These are phyloP conservation scores for Lichtheimia hyalospora DNA, from an alignment of 371 early-diverging fungal species.

Conservation along the genomic window DNA sequence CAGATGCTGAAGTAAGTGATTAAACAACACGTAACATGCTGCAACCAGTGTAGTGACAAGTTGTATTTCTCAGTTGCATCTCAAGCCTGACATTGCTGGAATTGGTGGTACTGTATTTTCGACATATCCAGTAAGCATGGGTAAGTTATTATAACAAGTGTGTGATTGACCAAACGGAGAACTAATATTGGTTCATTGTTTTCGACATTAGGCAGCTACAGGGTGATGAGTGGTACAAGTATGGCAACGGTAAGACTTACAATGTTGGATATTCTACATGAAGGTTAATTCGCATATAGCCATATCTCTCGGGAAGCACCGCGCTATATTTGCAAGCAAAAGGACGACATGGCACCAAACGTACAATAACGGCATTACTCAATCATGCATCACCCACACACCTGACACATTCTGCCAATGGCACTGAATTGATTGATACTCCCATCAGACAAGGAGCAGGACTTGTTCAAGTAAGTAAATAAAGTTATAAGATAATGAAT, in stretches of 20 bases:
- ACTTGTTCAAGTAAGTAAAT: constrained; percentile 14
- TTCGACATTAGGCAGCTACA: constrained; percentile 5
- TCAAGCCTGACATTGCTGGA: constrained; percentile 20
- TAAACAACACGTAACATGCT: neutral
- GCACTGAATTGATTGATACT: neutral
- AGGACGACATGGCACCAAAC: neutral
- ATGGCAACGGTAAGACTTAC: constrained; percentile 21
- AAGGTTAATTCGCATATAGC: constrained; percentile 3
- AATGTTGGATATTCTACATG: neutral
- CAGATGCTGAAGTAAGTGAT: constrained; percentile 17
- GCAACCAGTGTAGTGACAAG: neutral
- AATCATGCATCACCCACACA: constrained; percentile 10
- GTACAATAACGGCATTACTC: neutral
- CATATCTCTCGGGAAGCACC: constrained; percentile 15
- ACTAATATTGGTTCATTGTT: neutral
- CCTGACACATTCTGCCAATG: too few relatives aligned
- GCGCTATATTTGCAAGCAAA: constrained; percentile 22
- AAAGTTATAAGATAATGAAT: neutral
- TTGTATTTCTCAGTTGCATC: constrained; percentile 11
- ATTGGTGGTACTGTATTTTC: constrained; percentile 19
- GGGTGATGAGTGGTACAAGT: constrained; percentile 21
- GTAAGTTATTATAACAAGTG: neutral
- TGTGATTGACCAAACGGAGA: neutral
- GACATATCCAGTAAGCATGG: constrained; percentile 16
- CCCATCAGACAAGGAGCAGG: constrained; percentile 19